These are phyloP conservation scores for Collariella sp. DNA, from an alignment of 495 filamentous ascomycete species.

Conservation along the genomic window DNA sequence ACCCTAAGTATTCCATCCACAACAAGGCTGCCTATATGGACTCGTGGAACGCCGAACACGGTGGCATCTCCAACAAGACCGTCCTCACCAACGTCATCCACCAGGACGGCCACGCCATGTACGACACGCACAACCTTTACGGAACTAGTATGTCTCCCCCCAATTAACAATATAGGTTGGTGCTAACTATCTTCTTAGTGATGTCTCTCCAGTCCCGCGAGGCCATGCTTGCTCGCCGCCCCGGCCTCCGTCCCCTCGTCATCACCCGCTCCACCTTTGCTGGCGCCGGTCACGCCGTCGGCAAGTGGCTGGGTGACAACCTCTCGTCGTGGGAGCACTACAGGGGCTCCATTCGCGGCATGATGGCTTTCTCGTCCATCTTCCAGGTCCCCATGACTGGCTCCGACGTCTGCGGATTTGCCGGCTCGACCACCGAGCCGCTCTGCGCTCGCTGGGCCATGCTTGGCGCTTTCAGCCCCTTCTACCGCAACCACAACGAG, in stretches of 20 bases:
- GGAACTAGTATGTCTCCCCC: constrained; percentile 44
- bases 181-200: constrained; percentile 56
- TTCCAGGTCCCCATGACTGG: constrained; percentile 83
- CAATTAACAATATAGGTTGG: not conserved
- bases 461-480: constrained; percentile 72
- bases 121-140: constrained; percentile 78
- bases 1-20: constrained; percentile 66
- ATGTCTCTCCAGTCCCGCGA: constrained; percentile 61
- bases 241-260: constrained; percentile 58
- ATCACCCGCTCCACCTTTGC: constrained; percentile 83
- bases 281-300: constrained; percentile 67
- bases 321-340: constrained; percentile 64
- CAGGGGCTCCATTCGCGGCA: constrained; percentile 55
- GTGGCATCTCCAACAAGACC: constrained; percentile 62
- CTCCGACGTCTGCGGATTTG: constrained; percentile 75
- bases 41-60: constrained; percentile 42
- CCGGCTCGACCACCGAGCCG: constrained; percentile 59
- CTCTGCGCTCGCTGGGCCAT: constrained; percentile 79
- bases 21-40: constrained; percentile 50
- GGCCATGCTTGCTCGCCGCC: constrained; percentile 63
- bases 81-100: constrained; percentile 68
- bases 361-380: constrained; percentile 67
- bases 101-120: constrained; percentile 61
- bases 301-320: constrained; percentile 89
- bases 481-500: constrained; percentile 74